phyloP scores from a whole-genome alignment of 495 filamentous ascomycete genomes.

The Aspergillus asperescens region DNA sequence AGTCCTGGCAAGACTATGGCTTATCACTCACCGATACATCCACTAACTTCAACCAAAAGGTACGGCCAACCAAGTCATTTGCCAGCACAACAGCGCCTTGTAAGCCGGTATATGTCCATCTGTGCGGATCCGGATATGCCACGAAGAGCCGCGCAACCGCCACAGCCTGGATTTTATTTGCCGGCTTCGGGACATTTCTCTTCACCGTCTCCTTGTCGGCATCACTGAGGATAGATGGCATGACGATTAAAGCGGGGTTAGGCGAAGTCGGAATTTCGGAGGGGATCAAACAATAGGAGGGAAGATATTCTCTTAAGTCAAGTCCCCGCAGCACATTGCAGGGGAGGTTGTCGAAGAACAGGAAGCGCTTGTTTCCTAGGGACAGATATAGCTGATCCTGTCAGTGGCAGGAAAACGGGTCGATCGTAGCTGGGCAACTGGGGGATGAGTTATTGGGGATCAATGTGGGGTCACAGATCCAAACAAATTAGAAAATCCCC shows the following conservation, averaged over 20 bases:
- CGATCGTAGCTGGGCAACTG: neutral
- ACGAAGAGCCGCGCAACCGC: slow-evolving; percentile 93
- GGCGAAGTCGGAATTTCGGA: neutral
- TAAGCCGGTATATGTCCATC: slow-evolving; percentile 92
- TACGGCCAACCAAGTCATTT: slow-evolving; percentile 90
- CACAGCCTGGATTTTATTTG: slow-evolving; percentile 93
- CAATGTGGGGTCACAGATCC: neutral
- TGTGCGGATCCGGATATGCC: slow-evolving; percentile 76
- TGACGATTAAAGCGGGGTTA: slow-evolving; percentile 33
- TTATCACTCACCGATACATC: slow-evolving; percentile 76
- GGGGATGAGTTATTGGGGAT: neutral
- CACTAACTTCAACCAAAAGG: slow-evolving; percentile 95
- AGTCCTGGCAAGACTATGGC: neutral
- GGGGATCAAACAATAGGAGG: neutral
- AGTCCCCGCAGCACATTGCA: slow-evolving; percentile 32
- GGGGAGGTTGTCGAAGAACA: slow-evolving; percentile 12
- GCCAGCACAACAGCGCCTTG: slow-evolving; percentile 91
- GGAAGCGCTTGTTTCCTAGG: slow-evolving; percentile 12
- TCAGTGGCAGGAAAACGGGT: slow-evolving; percentile 10
- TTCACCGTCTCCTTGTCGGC: slow-evolving; percentile 92
- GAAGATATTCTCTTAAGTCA: slow-evolving; percentile 9
- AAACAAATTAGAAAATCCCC: neutral
- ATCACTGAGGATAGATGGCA: slow-evolving; percentile 86
- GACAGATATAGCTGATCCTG: slow-evolving; percentile 15
- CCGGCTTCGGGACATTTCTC: slow-evolving; percentile 79